A percentile compares a stretch with the other conserved stretches of the same genome.
Evolutionary conservation across 2,329 filamentous ascomycete species (phyloP).

Genomic region (Pestalotiopsis sp.): DNA sequence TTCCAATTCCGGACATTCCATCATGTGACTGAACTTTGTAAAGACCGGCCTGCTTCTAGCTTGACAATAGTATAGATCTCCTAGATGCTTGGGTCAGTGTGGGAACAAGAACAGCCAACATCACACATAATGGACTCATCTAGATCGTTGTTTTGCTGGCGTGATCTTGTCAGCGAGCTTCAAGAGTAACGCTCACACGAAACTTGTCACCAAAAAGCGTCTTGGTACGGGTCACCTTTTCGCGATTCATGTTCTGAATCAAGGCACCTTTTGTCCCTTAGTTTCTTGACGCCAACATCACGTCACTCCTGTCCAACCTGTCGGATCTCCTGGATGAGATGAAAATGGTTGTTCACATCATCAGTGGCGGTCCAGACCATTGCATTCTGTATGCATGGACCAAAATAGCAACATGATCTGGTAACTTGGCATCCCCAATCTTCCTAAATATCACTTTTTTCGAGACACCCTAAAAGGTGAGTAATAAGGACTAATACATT

Average conservation of each 20-base stretch:
- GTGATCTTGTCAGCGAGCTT: background rate
- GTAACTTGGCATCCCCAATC: background rate
- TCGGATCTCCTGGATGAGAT: background rate
- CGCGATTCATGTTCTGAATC: background rate
- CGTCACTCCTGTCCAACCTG: background rate
- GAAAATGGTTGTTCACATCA: background rate
- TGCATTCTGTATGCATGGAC: background rate
- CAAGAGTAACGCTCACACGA: background rate
- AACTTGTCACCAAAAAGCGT: background rate
- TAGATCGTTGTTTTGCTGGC: background rate
- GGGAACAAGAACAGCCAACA: background rate
- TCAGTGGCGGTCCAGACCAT: background rate
- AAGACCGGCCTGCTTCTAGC: background rate
- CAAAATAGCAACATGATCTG: background rate
- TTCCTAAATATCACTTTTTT: background rate
- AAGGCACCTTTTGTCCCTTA: background rate
- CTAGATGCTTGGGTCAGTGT: background rate
- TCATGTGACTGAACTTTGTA: background rate
- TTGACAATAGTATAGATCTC: background rate
- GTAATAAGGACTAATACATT: background rate
- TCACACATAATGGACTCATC: background rate
- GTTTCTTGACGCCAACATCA: background rate
- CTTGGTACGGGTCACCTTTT: background rate
- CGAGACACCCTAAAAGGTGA: background rate
- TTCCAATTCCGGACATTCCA: background rate